phyloP scores from a whole-genome alignment of 164 flowering plant species.

The Chimonanthus salicifolius region DNA sequence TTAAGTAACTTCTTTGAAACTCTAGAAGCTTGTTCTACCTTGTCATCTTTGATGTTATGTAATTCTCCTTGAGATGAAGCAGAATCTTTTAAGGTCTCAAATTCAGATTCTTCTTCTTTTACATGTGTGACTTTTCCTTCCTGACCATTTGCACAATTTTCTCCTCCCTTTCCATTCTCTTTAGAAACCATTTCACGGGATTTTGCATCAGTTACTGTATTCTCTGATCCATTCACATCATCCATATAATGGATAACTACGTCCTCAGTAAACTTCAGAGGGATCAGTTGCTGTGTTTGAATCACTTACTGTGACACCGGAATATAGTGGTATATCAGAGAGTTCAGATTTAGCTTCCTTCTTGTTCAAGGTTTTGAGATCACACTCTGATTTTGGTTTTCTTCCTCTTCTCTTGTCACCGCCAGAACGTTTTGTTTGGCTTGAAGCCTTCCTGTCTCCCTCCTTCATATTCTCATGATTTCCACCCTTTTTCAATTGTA shows the following conservation, averaged over 20 bases:
- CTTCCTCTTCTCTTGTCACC: constrained; percentile 29
- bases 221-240: constrained; percentile 52
- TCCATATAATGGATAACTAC: constrained; percentile 48
- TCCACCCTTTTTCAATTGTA: not conserved
- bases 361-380: constrained; percentile 24
- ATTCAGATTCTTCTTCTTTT: constrained; percentile 64
- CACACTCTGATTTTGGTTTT: constrained; percentile 29
- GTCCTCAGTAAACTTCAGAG: constrained; percentile 43
- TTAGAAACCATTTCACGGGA: constrained; percentile 28
- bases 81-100: constrained; percentile 54
- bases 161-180: constrained; percentile 30
- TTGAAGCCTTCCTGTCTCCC: constrained; percentile 27
- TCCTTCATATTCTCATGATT: constrained; percentile 36
- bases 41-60: constrained; percentile 42
- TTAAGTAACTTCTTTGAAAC: constrained; percentile 25
- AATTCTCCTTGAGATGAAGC: constrained; percentile 65
- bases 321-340: constrained; percentile 18
- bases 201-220: constrained; percentile 18
- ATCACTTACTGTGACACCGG: constrained; percentile 32
- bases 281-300: constrained; percentile 30
- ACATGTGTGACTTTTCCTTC: constrained; percentile 33
- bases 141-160: constrained; percentile 35
- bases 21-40: constrained; percentile 27
- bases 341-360: constrained; percentile 29
- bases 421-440: constrained; percentile 29